Conservation (phyloP, 352 stramenopile genomes). For the Phytophthora vignae region DNA sequence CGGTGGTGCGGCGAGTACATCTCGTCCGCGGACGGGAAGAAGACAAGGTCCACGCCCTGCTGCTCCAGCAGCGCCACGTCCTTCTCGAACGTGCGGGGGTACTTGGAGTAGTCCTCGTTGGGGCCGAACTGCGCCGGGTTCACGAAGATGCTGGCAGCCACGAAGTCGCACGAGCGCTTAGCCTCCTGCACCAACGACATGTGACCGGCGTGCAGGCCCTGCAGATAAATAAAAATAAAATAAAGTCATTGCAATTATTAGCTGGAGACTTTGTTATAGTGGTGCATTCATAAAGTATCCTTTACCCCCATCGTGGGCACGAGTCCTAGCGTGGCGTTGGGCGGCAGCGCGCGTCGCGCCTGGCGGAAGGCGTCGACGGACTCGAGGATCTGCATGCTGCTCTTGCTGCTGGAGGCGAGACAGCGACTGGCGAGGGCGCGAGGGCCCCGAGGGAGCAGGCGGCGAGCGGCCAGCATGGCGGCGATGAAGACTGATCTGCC, state of each 20-base stretch:
- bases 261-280: too few relatives aligned
- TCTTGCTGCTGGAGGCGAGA: slow-evolving; percentile 15
- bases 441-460: slow-evolving; percentile 10
- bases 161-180: slow-evolving; percentile 92
- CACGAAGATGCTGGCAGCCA: slow-evolving; percentile 98
- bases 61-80: slow-evolving; percentile 90
- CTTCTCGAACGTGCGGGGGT: slow-evolving; percentile 96
- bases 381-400: slow-evolving; percentile 63
- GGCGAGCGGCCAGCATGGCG: slow-evolving; percentile 22
- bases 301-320: slow-evolving; percentile 99
- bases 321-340: slow-evolving; percentile 91
- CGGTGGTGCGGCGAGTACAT: slow-evolving; percentile 91
- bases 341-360: slow-evolving; percentile 54
- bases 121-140: slow-evolving; percentile 99
- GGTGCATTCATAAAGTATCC: neutral
- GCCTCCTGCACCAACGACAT: slow-evolving; percentile 91
- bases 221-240: slow-evolving; percentile 6
- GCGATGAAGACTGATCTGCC: slow-evolving; percentile 11
- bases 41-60: slow-evolving; percentile 93
- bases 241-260: neutral
- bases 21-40: slow-evolving; percentile 78
- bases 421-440: slow-evolving; percentile 22
- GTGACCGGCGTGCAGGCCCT: slow-evolving; percentile 97
- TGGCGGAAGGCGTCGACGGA: slow-evolving; percentile 58
- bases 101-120: slow-evolving; percentile 98